A percentile compares a stretch with the other conserved stretches of the same genome.
Conservation (phyloP, 345 rosid genomes). For the Sisymbrium irio region DNA sequence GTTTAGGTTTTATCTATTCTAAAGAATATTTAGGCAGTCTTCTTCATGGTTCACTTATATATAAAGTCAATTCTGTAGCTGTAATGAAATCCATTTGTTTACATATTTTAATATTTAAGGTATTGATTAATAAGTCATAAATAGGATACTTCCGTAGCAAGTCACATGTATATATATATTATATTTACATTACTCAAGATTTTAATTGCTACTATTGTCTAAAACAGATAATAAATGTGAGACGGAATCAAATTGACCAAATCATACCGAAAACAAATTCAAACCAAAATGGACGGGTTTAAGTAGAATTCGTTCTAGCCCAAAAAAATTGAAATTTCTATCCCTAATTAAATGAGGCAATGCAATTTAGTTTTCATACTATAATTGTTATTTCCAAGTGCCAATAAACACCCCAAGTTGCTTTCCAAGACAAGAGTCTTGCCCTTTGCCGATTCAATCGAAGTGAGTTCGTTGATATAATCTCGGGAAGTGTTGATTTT, state of each 20-base stretch:
- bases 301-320: not conserved
- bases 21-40: no score
- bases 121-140: not conserved
- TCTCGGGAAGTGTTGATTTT: constrained; percentile 5
- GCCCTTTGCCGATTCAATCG: not conserved
- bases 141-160: not conserved
- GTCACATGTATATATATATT: not conserved
- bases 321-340: not conserved
- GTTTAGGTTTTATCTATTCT: no score
- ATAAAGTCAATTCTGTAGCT: no score
- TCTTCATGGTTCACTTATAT: no score
- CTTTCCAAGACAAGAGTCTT: constrained; percentile 15
- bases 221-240: not conserved
- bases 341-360: not conserved
- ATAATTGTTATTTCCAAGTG: no score
- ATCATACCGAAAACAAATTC: not conserved
- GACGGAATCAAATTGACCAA: not conserved
- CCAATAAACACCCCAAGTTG: not conserved
- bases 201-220: not conserved
- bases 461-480: not conserved
- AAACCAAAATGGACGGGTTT: not conserved
- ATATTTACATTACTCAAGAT: not conserved
- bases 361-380: not conserved
- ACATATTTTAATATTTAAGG: not conserved
- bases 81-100: constrained; percentile 9